phyloP scores from a whole-genome alignment of 2,329 filamentous ascomycete genomes.

The Fragosphaeria purpurea region DNA sequence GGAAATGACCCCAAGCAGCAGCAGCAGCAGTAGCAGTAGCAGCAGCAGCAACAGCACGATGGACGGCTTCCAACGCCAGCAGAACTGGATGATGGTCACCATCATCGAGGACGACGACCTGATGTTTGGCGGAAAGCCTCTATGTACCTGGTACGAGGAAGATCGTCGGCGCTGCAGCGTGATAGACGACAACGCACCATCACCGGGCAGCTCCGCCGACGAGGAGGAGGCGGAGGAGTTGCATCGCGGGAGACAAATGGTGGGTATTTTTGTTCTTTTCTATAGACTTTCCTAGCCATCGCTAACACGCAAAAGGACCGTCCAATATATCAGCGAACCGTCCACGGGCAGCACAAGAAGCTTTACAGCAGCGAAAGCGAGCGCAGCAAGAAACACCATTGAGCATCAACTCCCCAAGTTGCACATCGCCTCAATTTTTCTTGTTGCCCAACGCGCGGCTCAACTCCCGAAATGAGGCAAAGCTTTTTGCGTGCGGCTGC shows the following conservation, averaged over 20 bases:
- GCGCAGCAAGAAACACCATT: slow-evolving; percentile 5
- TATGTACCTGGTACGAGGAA: slow-evolving; percentile 52
- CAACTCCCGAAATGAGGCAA: too few relatives aligned
- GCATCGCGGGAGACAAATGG: slow-evolving; percentile 29
- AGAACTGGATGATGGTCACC: slow-evolving; percentile 42
- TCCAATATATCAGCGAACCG: slow-evolving; percentile 1
- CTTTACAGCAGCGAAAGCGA: slow-evolving; percentile 4
- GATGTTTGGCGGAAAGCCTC: slow-evolving; percentile 49
- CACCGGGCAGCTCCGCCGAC: slow-evolving; percentile 11
- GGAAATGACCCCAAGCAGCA: background rate
- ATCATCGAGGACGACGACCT: slow-evolving; percentile 52
- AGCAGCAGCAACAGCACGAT: background rate
- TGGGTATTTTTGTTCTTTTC: slow-evolving; percentile 6
- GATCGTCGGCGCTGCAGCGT: slow-evolving; percentile 34
- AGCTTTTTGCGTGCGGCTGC: too few relatives aligned
- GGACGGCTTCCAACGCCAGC: background rate
- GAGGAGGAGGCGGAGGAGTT: slow-evolving; percentile 27
- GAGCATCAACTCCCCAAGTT: background rate
- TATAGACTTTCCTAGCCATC: background rate
- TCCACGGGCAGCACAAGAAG: slow-evolving; percentile 14
- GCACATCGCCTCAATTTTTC: too few relatives aligned
- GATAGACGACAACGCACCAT: slow-evolving; percentile 13
- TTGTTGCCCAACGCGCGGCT: too few relatives aligned
- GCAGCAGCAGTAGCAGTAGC: background rate
- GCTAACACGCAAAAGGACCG: slow-evolving; percentile 4